Evolutionary conservation across 2,329 filamentous ascomycete species (phyloP), one percentile per base, ranked within the genome.

Genomic region (Davidsoniella eucalypti): DNA sequence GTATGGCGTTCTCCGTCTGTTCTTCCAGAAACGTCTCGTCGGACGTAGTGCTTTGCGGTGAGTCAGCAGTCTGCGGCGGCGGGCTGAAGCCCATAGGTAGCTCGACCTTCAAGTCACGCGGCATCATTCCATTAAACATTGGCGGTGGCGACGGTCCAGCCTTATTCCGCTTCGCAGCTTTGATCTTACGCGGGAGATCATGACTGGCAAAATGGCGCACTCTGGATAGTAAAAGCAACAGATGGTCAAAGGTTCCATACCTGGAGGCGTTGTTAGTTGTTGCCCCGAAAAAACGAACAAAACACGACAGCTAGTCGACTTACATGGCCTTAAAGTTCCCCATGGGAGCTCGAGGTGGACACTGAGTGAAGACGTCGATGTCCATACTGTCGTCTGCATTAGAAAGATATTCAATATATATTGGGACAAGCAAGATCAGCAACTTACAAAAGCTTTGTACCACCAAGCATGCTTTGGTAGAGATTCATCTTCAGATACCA

Each of bases 401-500:
- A 33, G 29, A 33, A 33, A 4, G 7, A 33, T 23, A 23, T 5
- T 5, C 5, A 5, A 23, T 23, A 63, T 61, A 51, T 36, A 58
- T 5, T 17, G 8, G 25, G 37, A 41, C 39, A 3, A 29, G 21
- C 25, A 36, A 26, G 7, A 44, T 23, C 21, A 5, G 21, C 2
- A 23, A 73, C 87, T 73, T 69, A 94, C 87, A 95, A 81, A 44
- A 93, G 69, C 54, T 75, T 75, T 40, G 90, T 88, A 7, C 87
- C 90, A 56, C 88, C 92, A 21, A 96, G 69, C 54, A 95, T 77
- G 61, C 85, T 87, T 62, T 95, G 90, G 57, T 90, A 93, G 7
- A 84, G 78, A 62, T 96, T 92, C 69, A 95, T 92, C 64, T 94
- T 94, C 58, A 77, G 82, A 61, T 88, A 95, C 84, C 87, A 95